These are phyloP conservation scores for Seiridium unicorne DNA, from an alignment of 2,329 filamentous ascomycete genomes.

Conservation along the genomic window DNA sequence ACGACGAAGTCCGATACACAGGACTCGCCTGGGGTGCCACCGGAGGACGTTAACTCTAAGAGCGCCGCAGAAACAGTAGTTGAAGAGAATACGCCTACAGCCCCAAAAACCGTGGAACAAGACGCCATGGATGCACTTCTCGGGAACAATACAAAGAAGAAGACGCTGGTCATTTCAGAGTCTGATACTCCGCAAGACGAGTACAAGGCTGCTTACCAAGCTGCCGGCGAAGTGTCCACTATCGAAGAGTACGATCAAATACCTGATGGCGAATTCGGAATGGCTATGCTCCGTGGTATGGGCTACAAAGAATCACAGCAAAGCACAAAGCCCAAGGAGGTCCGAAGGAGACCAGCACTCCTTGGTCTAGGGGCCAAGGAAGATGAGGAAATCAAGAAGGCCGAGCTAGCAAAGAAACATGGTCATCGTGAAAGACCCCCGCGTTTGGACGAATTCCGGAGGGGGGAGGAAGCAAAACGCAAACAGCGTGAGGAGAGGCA, in stretches of 20 bases:
- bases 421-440: constrained; percentile 37
- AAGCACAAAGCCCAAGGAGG: constrained; percentile 53
- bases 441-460: constrained; percentile 49
- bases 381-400: constrained; percentile 68
- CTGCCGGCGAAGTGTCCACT: constrained; percentile 72
- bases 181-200: constrained; percentile 46
- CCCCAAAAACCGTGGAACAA: constrained; percentile 36
- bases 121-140: constrained; percentile 67
- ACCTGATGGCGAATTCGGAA: constrained; percentile 92
- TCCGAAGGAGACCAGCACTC: constrained; percentile 73
- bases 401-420: constrained; percentile 49
- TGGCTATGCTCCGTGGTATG: constrained; percentile 87
- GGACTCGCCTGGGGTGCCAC: background rate
- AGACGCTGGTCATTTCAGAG: constrained; percentile 57
- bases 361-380: constrained; percentile 88
- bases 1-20: constrained; percentile 22
- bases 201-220: constrained; percentile 68
- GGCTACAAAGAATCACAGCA: constrained; percentile 78
- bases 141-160: constrained; percentile 45
- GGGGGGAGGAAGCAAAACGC: constrained; percentile 42
- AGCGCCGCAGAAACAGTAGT: background rate
- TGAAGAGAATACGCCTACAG: constrained; percentile 5
- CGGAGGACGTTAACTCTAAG: background rate
- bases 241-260: constrained; percentile 84
- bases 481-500: constrained; percentile 38